phyloP scores from a whole-genome alignment of 139 green algal species.

The Chlamydomonas schloesseri region DNA sequence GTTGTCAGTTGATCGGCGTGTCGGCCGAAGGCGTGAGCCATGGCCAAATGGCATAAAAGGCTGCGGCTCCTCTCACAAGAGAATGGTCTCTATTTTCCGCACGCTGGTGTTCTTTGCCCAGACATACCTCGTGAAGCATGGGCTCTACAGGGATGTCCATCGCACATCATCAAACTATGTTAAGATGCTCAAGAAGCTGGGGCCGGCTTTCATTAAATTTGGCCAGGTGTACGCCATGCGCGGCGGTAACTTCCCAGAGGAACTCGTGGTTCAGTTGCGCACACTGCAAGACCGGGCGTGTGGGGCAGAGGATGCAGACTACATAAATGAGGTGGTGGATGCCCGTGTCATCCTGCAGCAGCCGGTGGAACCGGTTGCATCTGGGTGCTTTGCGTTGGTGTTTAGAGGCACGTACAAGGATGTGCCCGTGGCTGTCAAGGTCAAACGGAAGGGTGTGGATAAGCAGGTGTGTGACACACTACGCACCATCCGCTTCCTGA shows the following conservation, averaged over 20 bases:
- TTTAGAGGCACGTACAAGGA: neutral
- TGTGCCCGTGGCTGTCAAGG: neutral
- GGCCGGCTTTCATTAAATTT: neutral
- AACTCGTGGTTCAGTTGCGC: neutral
- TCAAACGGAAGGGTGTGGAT: neutral
- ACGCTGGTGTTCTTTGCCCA: neutral
- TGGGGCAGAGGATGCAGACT: neutral
- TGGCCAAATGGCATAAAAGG: neutral
- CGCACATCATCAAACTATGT: neutral
- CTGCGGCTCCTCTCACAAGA: neutral
- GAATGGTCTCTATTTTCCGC: neutral
- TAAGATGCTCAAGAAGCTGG: neutral
- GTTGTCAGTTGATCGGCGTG: neutral
- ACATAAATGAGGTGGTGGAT: neutral
- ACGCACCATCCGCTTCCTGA: neutral
- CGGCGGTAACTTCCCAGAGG: neutral
- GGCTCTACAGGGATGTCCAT: neutral
- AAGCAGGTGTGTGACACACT: neutral
- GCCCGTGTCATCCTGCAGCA: neutral
- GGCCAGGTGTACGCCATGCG: neutral
- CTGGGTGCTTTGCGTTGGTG: neutral
- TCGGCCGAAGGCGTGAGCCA: neutral
- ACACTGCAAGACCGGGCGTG: neutral
- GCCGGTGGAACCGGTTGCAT: neutral
- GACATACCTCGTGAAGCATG: neutral